Evolutionary conservation across 495 filamentous ascomycete species (phyloP).

Genomic region (Podospora comata): DNA sequence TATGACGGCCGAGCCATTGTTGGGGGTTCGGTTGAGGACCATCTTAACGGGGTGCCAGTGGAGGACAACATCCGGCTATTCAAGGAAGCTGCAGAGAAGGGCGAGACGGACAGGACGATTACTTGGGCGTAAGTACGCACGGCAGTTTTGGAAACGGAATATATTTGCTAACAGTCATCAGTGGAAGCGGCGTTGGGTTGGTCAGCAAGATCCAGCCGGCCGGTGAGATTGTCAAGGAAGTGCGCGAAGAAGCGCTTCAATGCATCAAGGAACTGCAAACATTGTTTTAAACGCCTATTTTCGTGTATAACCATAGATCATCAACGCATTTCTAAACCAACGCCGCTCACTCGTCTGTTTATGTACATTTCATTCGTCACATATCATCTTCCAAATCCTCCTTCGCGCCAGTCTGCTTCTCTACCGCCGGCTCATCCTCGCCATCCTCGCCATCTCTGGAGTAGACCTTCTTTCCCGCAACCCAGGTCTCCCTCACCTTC

Average conservation of each 20-base stretch:
- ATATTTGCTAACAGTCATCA: slow-evolving; percentile 10
- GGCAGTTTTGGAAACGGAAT: neutral
- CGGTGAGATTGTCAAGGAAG: slow-evolving; percentile 63
- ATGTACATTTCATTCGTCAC: neutral
- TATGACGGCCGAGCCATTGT: slow-evolving; percentile 66
- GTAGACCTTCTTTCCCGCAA: slow-evolving; percentile 50
- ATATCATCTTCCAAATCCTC: slow-evolving; percentile 18
- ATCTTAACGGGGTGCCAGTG: slow-evolving; percentile 50
- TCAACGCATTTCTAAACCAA: neutral
- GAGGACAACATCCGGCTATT: slow-evolving; percentile 57
- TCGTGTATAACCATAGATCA: neutral
- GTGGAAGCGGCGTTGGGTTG: slow-evolving; percentile 57
- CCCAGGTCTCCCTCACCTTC: slow-evolving; percentile 61
- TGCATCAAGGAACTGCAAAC: slow-evolving; percentile 35
- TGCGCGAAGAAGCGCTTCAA: slow-evolving; percentile 62
- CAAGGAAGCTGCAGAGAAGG: slow-evolving; percentile 44
- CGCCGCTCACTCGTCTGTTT: slow-evolving; percentile 8
- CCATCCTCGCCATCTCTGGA: slow-evolving; percentile 26
- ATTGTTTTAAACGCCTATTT: neutral
- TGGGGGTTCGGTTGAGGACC: slow-evolving; percentile 58
- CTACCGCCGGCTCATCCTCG: slow-evolving; percentile 1
- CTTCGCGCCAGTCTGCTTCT: slow-evolving; percentile 1
- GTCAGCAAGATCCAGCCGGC: slow-evolving; percentile 66
- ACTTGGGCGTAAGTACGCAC: slow-evolving; percentile 53
- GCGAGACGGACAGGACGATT: slow-evolving; percentile 34